Percentiles rank a stretch among this genome's conserved stretches.
These are phyloP conservation scores for Penicillium freii DNA, from an alignment of 2,329 filamentous ascomycete genomes.

Conservation along the genomic window DNA sequence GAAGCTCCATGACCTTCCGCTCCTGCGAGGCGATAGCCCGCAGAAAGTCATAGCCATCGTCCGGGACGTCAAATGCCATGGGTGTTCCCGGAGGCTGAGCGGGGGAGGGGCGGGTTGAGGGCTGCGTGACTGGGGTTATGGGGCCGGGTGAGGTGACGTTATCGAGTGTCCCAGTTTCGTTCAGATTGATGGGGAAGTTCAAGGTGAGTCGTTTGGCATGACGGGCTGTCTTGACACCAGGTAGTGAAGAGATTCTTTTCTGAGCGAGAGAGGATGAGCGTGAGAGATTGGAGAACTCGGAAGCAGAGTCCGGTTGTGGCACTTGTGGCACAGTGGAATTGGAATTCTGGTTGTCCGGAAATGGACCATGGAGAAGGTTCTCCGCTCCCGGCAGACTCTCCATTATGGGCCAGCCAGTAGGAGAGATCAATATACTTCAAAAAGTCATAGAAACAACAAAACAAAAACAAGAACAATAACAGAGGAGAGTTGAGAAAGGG, in stretches of 20 bases:
- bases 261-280: constrained; percentile 18
- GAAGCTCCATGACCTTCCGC: constrained; percentile 81
- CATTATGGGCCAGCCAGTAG: constrained; percentile 34
- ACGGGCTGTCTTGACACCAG: constrained; percentile 37
- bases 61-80: constrained; percentile 32
- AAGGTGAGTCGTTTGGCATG: constrained; percentile 48
- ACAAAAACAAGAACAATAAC: not conserved
- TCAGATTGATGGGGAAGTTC: constrained; percentile 46
- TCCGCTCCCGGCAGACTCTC: constrained; percentile 35
- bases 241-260: constrained; percentile 25
- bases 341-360: constrained; percentile 31
- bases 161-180: constrained; percentile 21
- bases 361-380: constrained; percentile 24
- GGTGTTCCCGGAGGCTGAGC: constrained; percentile 28
- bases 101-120: constrained; percentile 34
- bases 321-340: constrained; percentile 15
- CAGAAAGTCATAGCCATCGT: constrained; percentile 68
- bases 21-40: constrained; percentile 91
- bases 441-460: not conserved
- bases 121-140: constrained; percentile 35
- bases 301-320: constrained; percentile 17
- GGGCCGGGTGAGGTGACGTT: constrained; percentile 30
- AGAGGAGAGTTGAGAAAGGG: not conserved
- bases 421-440: constrained; percentile 12
- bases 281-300: constrained; percentile 10